Percentiles rank a stretch among this genome's conserved stretches.
Conservation (phyloP, 2,329 filamentous ascomycete genomes). For the Blastomyces gilchristii region DNA sequence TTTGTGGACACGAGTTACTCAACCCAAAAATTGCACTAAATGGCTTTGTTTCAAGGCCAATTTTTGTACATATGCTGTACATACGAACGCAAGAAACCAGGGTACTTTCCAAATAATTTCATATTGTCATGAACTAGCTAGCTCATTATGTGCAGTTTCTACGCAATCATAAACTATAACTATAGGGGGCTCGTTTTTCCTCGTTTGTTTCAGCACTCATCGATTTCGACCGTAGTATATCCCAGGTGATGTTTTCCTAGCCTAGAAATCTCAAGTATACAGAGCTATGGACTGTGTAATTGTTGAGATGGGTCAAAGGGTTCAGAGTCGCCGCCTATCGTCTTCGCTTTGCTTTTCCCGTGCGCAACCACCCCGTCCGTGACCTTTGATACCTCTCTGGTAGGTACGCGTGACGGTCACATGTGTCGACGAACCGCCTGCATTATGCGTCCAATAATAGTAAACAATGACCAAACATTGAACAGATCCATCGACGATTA, state of each 20-base stretch:
- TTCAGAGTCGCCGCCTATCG: background rate
- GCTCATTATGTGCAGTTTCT: background rate
- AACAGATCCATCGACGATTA: background rate
- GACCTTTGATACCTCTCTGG: background rate
- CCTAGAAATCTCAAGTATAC: background rate
- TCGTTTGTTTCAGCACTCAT: background rate
- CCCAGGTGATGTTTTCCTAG: background rate
- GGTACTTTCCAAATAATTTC: background rate
- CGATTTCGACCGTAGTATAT: background rate
- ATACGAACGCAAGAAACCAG: background rate
- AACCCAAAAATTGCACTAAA: too few species aligned
- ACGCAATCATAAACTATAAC: background rate
- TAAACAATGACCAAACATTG: background rate
- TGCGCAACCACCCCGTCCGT: background rate
- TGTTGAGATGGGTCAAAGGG: background rate
- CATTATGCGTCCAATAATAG: background rate
- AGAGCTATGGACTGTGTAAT: background rate
- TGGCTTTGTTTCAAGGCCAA: background rate
- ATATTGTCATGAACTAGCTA: background rate
- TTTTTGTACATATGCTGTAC: background rate
- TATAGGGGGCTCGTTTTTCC: background rate
- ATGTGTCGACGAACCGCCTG: background rate
- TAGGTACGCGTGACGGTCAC: background rate
- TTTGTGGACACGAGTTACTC: too few species aligned
- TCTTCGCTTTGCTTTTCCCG: background rate